These are phyloP conservation scores for Colletotrichum euphorbiae DNA, from an alignment of 2,329 filamentous ascomycete species.

Conservation along the genomic window DNA sequence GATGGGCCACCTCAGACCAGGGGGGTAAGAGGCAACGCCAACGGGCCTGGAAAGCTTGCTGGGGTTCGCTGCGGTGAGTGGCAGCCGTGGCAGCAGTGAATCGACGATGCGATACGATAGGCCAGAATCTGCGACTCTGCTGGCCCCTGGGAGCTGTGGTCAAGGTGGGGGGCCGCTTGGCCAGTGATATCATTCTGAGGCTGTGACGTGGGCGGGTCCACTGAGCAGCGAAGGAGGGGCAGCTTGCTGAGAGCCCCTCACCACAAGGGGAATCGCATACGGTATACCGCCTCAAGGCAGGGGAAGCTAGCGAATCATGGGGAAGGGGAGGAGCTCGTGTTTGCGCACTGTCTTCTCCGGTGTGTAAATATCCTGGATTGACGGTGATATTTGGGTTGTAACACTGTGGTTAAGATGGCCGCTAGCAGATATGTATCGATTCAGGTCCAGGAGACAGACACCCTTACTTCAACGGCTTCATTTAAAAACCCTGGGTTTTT, in stretches of 20 bases:
- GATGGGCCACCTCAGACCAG: background rate
- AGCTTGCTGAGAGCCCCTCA: conserved; percentile 31
- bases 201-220: conserved; percentile 30
- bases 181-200: conserved; percentile 38
- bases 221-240: conserved; percentile 26
- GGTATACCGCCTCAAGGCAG: conserved; percentile 15
- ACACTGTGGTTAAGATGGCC: too few species aligned
- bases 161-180: conserved; percentile 32
- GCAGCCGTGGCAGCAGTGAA: conserved; percentile 19
- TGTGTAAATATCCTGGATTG: background rate
- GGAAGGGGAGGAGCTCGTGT: background rate
- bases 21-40: background rate
- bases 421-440: background rate
- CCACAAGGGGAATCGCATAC: conserved; percentile 17
- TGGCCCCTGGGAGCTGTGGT: conserved; percentile 30
- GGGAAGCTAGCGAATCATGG: conserved; percentile 1
- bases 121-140: too few species aligned
- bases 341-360: conserved; percentile 5
- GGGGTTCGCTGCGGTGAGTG: conserved; percentile 24
- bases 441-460: background rate
- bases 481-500: background rate
- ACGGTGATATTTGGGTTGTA: background rate
- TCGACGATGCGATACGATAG: conserved; percentile 21
- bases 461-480: background rate
- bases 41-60: conserved; percentile 21